phyloP scores from a whole-genome alignment of 2,329 filamentous ascomycete species.

The Aspergillus sp. region DNA sequence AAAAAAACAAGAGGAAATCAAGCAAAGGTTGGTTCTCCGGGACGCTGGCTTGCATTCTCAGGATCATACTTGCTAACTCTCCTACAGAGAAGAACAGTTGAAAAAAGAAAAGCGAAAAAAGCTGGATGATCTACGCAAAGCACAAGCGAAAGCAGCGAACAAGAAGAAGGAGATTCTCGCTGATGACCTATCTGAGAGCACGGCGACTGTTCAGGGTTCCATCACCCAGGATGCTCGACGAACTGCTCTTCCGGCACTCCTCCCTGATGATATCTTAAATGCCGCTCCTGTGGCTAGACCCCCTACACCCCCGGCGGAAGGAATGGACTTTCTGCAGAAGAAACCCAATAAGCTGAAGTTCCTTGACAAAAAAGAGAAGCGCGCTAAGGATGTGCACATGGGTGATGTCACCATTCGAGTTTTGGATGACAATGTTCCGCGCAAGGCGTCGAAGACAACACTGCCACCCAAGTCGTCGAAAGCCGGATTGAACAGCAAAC shows the following conservation, averaged over 20 bases:
- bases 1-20: conserved; percentile 36
- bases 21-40: conserved; percentile 32
- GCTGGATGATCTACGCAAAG: conserved; percentile 38
- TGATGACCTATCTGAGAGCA: conserved; percentile 42
- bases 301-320: conserved; percentile 44
- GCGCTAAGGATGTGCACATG: conserved; percentile 49
- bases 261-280: conserved; percentile 52
- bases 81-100: conserved; percentile 34
- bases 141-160: conserved; percentile 33
- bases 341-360: conserved; percentile 48
- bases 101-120: conserved; percentile 40
- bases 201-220: conserved; percentile 38
- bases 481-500: conserved; percentile 33
- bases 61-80: conserved; percentile 17
- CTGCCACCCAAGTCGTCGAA: conserved; percentile 47
- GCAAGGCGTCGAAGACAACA: conserved; percentile 37
- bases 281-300: conserved; percentile 44
- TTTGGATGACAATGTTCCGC: conserved; percentile 34
- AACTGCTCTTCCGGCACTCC: conserved; percentile 46
- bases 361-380: conserved; percentile 47
- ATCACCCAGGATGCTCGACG: conserved; percentile 34
- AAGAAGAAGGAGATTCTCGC: conserved; percentile 27
- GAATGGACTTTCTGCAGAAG: conserved; percentile 18
- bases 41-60: not conserved
- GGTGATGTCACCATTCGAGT: conserved; percentile 51